These are phyloP conservation scores for Haberlea rhodopensis DNA, from an alignment of 257 asterid genomes.

Conservation along the genomic window DNA sequence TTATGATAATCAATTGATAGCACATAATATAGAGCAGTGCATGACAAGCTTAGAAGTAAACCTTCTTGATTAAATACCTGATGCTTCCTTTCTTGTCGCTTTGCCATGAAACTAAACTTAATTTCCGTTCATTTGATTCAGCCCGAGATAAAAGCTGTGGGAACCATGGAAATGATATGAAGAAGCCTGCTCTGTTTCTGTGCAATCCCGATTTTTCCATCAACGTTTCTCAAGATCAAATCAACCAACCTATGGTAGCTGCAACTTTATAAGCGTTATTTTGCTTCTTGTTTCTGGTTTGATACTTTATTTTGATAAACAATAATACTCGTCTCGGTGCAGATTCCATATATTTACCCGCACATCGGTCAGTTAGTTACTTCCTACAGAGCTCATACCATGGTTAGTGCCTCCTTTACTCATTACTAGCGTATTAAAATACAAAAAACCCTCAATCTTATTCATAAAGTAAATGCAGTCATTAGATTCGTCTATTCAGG, in stretches of 20 bases:
- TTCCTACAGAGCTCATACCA: slow-evolving; percentile 69
- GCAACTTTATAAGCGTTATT: background rate
- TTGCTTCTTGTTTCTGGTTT: slow-evolving; percentile 2
- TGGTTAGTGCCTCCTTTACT: slow-evolving; percentile 39
- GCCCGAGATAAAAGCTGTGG: slow-evolving; percentile 51
- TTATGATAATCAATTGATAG: background rate
- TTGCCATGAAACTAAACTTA: slow-evolving; percentile 7
- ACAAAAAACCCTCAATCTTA: background rate
- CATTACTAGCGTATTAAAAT: background rate
- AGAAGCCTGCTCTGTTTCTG: slow-evolving; percentile 45
- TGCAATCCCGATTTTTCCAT: slow-evolving; percentile 46
- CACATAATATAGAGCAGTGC: background rate
- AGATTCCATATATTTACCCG: slow-evolving; percentile 61
- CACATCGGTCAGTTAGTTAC: slow-evolving; percentile 54
- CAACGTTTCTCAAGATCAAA: slow-evolving; percentile 48
- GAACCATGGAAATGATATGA: slow-evolving; percentile 43
- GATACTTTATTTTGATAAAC: slow-evolving; percentile 18
- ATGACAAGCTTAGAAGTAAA: background rate
- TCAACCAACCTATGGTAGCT: slow-evolving; percentile 63
- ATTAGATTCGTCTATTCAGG: too few species aligned
- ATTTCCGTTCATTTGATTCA: slow-evolving; percentile 20
- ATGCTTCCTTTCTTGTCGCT: background rate
- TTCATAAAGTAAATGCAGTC: too few species aligned
- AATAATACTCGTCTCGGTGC: slow-evolving; percentile 32
- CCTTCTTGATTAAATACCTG: too few species aligned